phyloP scores from a whole-genome alignment of 352 stramenopile genomes.

The Plasmopara viticola region DNA sequence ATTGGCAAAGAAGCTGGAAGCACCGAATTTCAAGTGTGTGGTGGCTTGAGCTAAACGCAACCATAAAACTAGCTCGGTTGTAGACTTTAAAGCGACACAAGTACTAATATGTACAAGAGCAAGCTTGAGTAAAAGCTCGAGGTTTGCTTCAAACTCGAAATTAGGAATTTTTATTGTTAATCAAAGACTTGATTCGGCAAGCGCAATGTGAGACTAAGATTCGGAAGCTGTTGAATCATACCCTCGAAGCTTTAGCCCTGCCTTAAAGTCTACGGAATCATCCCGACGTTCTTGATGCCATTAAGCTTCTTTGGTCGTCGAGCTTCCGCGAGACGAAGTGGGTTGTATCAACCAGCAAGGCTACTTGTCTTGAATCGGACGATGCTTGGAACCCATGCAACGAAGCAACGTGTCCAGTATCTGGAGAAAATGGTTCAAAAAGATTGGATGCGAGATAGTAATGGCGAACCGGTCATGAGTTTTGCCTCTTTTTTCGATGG shows the following conservation, averaged over 20 bases:
- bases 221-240: conserved; percentile 61
- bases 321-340: conserved; percentile 45
- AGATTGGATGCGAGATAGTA: conserved; percentile 60
- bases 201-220: conserved; percentile 40
- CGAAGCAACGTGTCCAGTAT: conserved; percentile 13
- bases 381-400: conserved; percentile 45
- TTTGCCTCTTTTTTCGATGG: conserved; percentile 69
- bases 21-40: conserved; percentile 35
- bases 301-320: conserved; percentile 52
- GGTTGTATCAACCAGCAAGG: conserved; percentile 53
- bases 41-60: conserved; percentile 76
- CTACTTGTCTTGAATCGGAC: conserved; percentile 45
- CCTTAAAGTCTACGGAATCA: conserved; percentile 64
- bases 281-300: conserved; percentile 33
- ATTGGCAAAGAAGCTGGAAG: conserved; percentile 2
- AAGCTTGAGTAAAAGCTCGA: conserved; percentile 49
- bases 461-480: conserved; percentile 48
- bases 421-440: conserved; percentile 47
- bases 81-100: conserved; percentile 63
- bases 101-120: conserved; percentile 67
- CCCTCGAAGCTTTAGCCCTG: conserved; percentile 51
- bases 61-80: conserved; percentile 52
- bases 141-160: conserved; percentile 66
- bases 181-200: conserved; percentile 50
- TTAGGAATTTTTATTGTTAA: conserved; percentile 48